Base-by-base conservation (phyloP, 2,329 filamentous ascomycete species). In the Ophiocordyceps sinensis region DNA sequence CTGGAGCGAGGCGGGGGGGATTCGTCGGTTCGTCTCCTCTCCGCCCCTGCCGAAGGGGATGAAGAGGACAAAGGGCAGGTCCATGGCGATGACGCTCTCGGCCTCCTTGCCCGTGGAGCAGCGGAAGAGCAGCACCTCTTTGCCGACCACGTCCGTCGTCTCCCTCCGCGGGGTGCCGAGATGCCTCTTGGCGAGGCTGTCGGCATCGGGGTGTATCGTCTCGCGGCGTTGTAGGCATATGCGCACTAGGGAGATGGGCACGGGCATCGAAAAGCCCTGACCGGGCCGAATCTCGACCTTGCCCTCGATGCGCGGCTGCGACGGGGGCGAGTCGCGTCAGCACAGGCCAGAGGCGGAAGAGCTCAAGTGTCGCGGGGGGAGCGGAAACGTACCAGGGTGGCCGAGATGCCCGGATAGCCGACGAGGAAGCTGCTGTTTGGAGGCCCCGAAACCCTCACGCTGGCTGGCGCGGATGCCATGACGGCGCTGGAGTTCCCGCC, bases 351-450 rank as follows among this genome's bases (percentile, higher is more conserved):
- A 10, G 13, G 30, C 32, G 45, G 37, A 6, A 32, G 7, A 15
- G 12, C 5, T 32, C 2, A 30, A 14, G 10, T 11, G 14, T 12
- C n/a, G 44, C 44, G 42, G 40, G 35, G 41, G 46, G 39, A 37
- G 15, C 37, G 12, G 46, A 38, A 37, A 77, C 85, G 66, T 74
- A 95, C 88, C 76, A 95, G 65, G 31, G 91, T 98, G 55, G 91
- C 91, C 42, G 89, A 95, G 63, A 98, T 96, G 52, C 91, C 91
- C 42, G 91, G 91, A 63, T 96, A 98, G 53, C 91, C 91, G 52
- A 96, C 86, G 49, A 96, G 73, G 60, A 94, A 95, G 66, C 85
- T 91, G 66, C 86, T 91, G 67, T 98, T 98, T 53, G 91, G 88
- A 59, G 88, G 88, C 59, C 91, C 91, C 51, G 87, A 94, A 66